Evolutionary conservation across 129 eudicot species (phyloP).

Genomic region (Escallonia herrerae): DNA sequence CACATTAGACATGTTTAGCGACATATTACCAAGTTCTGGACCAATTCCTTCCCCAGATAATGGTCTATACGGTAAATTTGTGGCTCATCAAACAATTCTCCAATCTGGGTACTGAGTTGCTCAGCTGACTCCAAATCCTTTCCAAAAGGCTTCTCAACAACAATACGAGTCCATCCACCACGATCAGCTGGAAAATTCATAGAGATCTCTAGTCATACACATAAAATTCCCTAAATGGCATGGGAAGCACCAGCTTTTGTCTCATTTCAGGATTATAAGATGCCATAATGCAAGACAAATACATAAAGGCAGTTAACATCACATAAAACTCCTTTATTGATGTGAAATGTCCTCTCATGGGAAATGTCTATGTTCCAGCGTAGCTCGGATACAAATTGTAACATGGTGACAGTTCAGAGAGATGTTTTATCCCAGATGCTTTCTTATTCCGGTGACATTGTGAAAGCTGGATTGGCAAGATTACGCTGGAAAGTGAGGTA

Average conservation of each 20-base stretch:
- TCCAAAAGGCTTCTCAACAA: slow-evolving; percentile 99
- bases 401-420: too few relatives aligned
- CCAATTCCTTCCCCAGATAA: slow-evolving; percentile 95
- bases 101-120: slow-evolving; percentile 86
- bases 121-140: slow-evolving; percentile 94
- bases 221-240: background rate
- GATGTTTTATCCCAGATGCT: too few relatives aligned
- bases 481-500: too few relatives aligned
- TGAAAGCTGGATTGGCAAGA: too few relatives aligned
- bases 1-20: background rate
- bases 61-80: slow-evolving; percentile 98
- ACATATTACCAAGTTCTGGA: slow-evolving; percentile 82
- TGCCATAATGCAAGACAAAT: background rate
- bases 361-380: too few relatives aligned
- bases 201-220: background rate
- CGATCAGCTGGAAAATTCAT: slow-evolving; percentile 57
- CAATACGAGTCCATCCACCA: slow-evolving; percentile 99
- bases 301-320: background rate
- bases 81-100: slow-evolving; percentile 87
- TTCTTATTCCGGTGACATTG: too few relatives aligned
- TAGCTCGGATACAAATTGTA: too few relatives aligned
- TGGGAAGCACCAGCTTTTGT: background rate
- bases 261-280: background rate
- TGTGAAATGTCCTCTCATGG: too few relatives aligned
- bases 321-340: background rate